Percentiles rank a stretch among this genome's conserved stretches.
Conservation (phyloP, 257 asterid species). For the Coffea eugenioides region DNA sequence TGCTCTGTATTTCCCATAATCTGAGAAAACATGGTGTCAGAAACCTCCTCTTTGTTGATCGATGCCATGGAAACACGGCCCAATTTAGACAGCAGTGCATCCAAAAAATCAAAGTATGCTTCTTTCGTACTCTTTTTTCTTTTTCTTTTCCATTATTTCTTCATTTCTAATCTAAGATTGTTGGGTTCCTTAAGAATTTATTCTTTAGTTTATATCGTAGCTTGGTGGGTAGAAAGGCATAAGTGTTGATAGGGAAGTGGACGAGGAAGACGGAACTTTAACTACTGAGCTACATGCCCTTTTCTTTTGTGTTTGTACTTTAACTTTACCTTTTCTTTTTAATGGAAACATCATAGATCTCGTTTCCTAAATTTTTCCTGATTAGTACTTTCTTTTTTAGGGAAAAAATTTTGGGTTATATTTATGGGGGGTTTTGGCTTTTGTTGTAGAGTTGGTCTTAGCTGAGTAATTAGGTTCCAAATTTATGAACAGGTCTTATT, state of each 20-base stretch:
- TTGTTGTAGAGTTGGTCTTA: background rate
- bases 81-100: constrained; percentile 59
- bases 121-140: background rate
- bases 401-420: background rate
- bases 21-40: constrained; percentile 65
- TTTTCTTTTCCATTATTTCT: background rate
- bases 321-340: background rate
- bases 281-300: no score
- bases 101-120: constrained; percentile 56
- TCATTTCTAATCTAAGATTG: background rate
- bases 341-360: background rate
- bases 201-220: background rate
- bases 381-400: background rate
- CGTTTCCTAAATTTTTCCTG: background rate
- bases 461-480: background rate
- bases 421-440: background rate
- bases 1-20: constrained; percentile 62
- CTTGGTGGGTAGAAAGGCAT: no score
- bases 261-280: no score
- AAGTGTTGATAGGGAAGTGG: no score
- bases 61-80: constrained; percentile 51
- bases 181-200: background rate
- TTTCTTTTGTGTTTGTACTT: no score
- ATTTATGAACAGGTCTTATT: background rate
- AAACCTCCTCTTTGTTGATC: constrained; percentile 70